Evolutionary conservation across 495 filamentous ascomycete genomes (phyloP), one percentile per base, ranked within the genome.

Genomic region (Aspergillus nanangensis): DNA sequence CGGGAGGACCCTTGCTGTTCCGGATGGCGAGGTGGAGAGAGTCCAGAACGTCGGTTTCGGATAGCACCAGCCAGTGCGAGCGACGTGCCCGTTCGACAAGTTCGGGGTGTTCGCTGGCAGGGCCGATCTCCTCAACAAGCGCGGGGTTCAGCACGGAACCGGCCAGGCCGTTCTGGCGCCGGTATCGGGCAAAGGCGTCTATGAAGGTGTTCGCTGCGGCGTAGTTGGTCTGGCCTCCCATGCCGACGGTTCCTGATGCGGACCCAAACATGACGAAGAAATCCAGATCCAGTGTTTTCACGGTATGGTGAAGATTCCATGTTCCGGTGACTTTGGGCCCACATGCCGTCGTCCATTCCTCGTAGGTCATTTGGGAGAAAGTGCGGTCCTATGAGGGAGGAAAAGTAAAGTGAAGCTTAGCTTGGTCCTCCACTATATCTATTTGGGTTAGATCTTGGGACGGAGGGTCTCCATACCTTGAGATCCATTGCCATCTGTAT

Each of bases 241-340:
- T 38, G 1, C 69, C 74, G 8, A 66, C 41, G 2, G 66, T 37
- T 7, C 67, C 69, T 15, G 56, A 53, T 5, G 67, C 41, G 1
- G 67, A 71, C 21, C 64, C 64, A 27, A 70, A 58, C 34, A 76
- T 55, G 35, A 73, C 41, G 52, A 80, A 78, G 58, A 79, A 80
- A 49, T 75, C 71, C 5, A 75, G 56, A 2, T 31, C 32, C 1
- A n/a, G n/a, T n/a, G 25, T 14, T 3, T n/a, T 17, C 15, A 80
- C 63, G 3, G 63, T 57, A 24, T 76, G 61, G 58, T 86, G 80
- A 29, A 85, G 71, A 54, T 83, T 77, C 67, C 62, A 71, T 0
- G 73, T 67, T 1, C 76, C 77, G 5, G 63, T 21, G 2, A 72
- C 63, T 52, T 78, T 79, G 32, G 72, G 66, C 3, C 45, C 44